Evolutionary conservation across 2,329 filamentous ascomycete genomes (phyloP).

Genomic region (Ceratocystis albifundus): DNA sequence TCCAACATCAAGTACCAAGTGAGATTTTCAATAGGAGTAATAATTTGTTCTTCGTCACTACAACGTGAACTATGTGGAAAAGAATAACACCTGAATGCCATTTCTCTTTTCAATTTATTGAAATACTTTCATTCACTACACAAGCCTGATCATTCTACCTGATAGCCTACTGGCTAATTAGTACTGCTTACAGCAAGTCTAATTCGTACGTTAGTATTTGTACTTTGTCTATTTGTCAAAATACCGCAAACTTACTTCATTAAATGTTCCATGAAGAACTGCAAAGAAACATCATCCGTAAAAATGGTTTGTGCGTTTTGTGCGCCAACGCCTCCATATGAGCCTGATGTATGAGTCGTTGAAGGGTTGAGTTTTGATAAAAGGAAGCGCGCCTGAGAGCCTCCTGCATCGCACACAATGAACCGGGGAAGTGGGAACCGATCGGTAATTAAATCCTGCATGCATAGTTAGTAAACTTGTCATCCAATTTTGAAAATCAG

Average conservation of each 20-base stretch:
- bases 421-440: conserved; percentile 97
- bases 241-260: conserved; percentile 67
- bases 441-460: conserved; percentile 88
- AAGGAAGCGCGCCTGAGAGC: conserved; percentile 92
- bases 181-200: conserved; percentile 54
- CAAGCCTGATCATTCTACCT: no score
- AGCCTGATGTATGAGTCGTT: conserved; percentile 87
- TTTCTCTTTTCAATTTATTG: no score
- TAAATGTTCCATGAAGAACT: conserved; percentile 98
- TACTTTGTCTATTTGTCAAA: conserved; percentile 35
- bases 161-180: conserved; percentile 33
- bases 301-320: conserved; percentile 96
- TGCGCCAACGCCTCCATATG: conserved; percentile 74
- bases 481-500: not conserved
- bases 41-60: no score
- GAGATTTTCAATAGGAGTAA: no score
- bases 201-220: conserved; percentile 35
- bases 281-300: conserved; percentile 93
- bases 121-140: no score
- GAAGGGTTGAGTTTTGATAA: conserved; percentile 95
- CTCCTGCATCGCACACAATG: conserved; percentile 97
- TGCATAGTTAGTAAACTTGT: conserved; percentile 27
- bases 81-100: no score
- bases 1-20: no score
- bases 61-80: no score